These are phyloP conservation scores for Solanum chacoense DNA, from an alignment of 305 asterid genomes.

Conservation along the genomic window DNA sequence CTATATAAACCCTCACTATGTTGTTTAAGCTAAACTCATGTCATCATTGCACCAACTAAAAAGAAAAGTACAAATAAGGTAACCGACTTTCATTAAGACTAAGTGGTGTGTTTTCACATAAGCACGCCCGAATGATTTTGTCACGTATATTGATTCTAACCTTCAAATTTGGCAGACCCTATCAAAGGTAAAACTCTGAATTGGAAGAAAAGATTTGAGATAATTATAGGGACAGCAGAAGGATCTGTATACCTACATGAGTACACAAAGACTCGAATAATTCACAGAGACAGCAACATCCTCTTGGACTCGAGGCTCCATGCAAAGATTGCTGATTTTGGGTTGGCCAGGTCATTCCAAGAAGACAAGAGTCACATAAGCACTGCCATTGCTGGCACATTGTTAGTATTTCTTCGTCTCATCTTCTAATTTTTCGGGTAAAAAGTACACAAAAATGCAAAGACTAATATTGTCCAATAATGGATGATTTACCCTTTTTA, in stretches of 20 bases:
- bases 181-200: not conserved
- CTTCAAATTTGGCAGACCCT: not conserved
- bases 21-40: not conserved
- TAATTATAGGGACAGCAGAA: not conserved
- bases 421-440: too few species aligned
- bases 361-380: too few species aligned
- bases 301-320: too few species aligned
- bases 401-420: too few species aligned
- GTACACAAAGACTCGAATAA: not conserved
- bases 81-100: not conserved
- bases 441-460: too few species aligned
- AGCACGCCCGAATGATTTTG: not conserved
- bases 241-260: not conserved
- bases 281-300: too few species aligned
- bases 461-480: too few species aligned
- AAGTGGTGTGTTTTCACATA: not conserved
- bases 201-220: not conserved
- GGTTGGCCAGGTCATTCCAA: too few species aligned
- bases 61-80: not conserved
- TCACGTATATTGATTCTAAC: not conserved
- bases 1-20: not conserved
- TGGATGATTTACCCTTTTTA: too few species aligned
- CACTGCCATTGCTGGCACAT: too few species aligned
- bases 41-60: not conserved
- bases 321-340: too few species aligned